Base-by-base conservation (phyloP, 2,329 filamentous ascomycete genomes). In the Xylaria sp. region DNA sequence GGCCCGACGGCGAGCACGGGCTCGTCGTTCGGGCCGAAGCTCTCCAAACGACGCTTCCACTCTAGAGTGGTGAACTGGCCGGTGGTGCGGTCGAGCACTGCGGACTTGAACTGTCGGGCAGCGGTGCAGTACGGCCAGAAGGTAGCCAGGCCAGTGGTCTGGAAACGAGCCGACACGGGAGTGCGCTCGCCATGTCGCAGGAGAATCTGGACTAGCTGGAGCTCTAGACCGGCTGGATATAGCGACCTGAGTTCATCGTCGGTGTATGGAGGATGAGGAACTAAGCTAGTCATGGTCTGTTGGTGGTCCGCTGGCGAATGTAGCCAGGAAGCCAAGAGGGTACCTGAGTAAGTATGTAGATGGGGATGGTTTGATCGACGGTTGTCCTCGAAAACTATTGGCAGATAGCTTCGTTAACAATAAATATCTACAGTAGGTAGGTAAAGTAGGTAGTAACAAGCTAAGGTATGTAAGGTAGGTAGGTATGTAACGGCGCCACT, bases 51-150 rank as follows among this genome's bases (percentile, higher is more conserved):
- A 69, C 94, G 88, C 73, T 90, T 85, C 88, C 88, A 91, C 74
- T 87, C 85, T 2, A 88, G 75, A 8, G 82, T 82, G 50, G 82
- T 82, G 76, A 84, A 85, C 42, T 78, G 75, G 47, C 72, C 71
- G 9, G 78, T 74, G 65, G 77, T 72, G 10, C 82, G 80, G 66
- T 84, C 81, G 42, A 88, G 82, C 37, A 88, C 80, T 70, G 81
- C 82, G 35, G 82, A 82, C 69, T 81, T 88, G 78, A 98, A 86
- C 72, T 91, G 90, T 68, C 89, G 87, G 25, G 92, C 92, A 64
- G 91, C 88, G 72, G 88, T 87, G 82, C 96, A 99, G 82, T 98
- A 98, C 1, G 96, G 93, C 96, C 96, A 99, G 81, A 90, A 90
- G 59, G 86, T 78, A 51, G 82, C 79, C n/a, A 91, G 84, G 12